Evolutionary conservation across 768 basidiomycete genomes (phyloP).

Genomic region (Nidula microcarpa): DNA sequence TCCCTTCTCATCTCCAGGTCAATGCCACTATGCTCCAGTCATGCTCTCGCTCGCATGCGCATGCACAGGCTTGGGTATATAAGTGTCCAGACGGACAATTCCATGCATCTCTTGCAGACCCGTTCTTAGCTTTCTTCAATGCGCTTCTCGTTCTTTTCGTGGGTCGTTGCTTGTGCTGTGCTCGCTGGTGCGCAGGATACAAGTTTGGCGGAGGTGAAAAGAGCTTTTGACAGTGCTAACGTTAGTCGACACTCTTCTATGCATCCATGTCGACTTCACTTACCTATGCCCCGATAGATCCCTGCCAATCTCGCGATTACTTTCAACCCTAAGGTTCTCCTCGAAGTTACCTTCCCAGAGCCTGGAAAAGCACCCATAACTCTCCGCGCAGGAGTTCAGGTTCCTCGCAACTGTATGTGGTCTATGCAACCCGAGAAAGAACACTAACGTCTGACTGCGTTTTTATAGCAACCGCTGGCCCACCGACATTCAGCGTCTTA

Average conservation of each 20-base stretch:
- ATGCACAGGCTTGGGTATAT: no score
- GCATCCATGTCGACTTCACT: not conserved
- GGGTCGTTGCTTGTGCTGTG: not conserved
- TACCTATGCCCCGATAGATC: slow-evolving; percentile 17
- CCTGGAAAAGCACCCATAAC: slow-evolving; percentile 19
- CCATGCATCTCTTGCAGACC: no score
- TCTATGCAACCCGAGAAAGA: not conserved
- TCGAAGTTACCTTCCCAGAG: slow-evolving; percentile 32
- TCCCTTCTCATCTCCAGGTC: no score
- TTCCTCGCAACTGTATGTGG: slow-evolving; percentile 27
- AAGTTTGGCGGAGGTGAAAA: slow-evolving; percentile 19
- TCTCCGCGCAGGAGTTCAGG: slow-evolving; percentile 28
- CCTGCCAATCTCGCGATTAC: slow-evolving; percentile 22
- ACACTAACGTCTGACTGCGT: not conserved
- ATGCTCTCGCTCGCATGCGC: no score
- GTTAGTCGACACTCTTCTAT: slow-evolving; percentile 10
- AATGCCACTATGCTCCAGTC: no score
- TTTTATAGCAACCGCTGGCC: slow-evolving; percentile 31
- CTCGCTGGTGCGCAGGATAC: slow-evolving; percentile 22
- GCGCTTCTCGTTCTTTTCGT: not conserved
- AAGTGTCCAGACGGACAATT: no score
- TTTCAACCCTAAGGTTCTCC: slow-evolving; percentile 29
- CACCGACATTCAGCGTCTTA: slow-evolving; percentile 26
- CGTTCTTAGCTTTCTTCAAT: not conserved
- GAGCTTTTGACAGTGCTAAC: slow-evolving; percentile 22